phyloP scores from a whole-genome alignment of 2,329 filamentous ascomycete genomes.

The Ascomycota sp. region DNA sequence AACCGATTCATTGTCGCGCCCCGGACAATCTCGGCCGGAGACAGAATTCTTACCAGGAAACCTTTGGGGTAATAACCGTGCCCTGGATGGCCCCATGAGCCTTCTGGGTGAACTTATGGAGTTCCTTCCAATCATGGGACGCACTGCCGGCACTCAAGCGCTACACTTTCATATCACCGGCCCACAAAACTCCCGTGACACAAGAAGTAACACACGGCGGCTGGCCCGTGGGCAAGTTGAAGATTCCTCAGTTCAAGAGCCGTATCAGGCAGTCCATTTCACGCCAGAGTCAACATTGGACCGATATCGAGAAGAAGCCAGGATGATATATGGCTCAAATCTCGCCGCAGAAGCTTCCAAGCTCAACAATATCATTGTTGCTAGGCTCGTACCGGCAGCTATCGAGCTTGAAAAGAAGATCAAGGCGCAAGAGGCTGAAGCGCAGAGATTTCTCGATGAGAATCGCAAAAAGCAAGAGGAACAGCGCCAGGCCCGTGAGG shows the following conservation, averaged over 20 bases:
- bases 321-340: conserved; percentile 54
- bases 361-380: conserved; percentile 46
- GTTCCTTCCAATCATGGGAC: conserved; percentile 24
- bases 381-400: conserved; percentile 58
- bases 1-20: conserved; percentile 25
- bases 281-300: conserved; percentile 44
- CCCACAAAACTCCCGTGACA: conserved; percentile 22
- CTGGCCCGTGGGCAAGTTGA: conserved; percentile 25
- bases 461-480: conserved; percentile 41
- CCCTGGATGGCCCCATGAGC: conserved; percentile 27
- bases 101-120: conserved; percentile 34
- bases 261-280: conserved; percentile 57
- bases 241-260: conserved; percentile 29
- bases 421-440: conserved; percentile 34
- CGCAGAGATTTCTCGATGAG: conserved; percentile 27
- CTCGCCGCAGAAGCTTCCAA: conserved; percentile 43
- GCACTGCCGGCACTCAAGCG: conserved; percentile 24
- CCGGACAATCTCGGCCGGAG: conserved; percentile 23
- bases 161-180: conserved; percentile 38
- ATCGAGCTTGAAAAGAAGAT: conserved; percentile 57
- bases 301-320: conserved; percentile 77
- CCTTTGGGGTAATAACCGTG: conserved; percentile 18
- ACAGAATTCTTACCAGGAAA: conserved; percentile 7
- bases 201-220: conserved; percentile 20
- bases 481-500: conserved; percentile 42